phyloP scores from a whole-genome alignment of 1,139 yeast genomes.

The Hemisphaericaspora lyxosophila region DNA sequence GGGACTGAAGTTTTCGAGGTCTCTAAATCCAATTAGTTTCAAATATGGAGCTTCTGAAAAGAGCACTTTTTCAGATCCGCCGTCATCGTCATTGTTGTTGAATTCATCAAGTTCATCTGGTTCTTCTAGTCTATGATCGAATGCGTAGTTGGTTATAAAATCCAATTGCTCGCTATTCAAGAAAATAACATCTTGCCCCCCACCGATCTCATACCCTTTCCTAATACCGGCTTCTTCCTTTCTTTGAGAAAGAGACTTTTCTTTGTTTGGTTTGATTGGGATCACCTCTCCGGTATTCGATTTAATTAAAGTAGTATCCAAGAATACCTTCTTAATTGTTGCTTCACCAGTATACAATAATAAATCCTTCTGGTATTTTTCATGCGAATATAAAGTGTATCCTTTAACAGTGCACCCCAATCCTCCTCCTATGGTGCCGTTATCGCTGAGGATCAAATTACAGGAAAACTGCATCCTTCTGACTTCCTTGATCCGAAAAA shows the following conservation, averaged over 20 bases:
- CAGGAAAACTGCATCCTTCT: conserved; percentile 64
- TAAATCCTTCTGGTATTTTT: conserved; percentile 40
- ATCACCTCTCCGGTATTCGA: conserved; percentile 22
- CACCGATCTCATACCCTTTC: conserved; percentile 31
- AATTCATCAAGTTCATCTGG: conserved; percentile 17
- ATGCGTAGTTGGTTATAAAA: conserved; percentile 33
- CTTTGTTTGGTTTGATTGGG: conserved; percentile 13
- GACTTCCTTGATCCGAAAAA: conserved; percentile 59
- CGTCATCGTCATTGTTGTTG: conserved; percentile 18
- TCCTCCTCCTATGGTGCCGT: conserved; percentile 35
- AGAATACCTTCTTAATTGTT: conserved; percentile 51
- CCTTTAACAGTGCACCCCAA: conserved; percentile 71
- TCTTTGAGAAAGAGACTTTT: conserved; percentile 24
- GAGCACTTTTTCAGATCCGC: conserved; percentile 17
- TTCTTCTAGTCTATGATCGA: conserved; percentile 31
- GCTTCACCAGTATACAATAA: conserved; percentile 44
- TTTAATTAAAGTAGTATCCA: conserved; percentile 35
- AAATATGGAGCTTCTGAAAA: conserved; percentile 38
- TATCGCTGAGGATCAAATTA: conserved; percentile 47
- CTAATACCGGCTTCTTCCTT: conserved; percentile 43
- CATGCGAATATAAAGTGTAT: conserved; percentile 59
- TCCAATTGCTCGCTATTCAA: conserved; percentile 28
- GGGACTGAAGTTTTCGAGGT: conserved; percentile 42
- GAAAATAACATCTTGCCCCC: conserved; percentile 26
- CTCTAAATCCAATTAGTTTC: conserved; percentile 68